phyloP scores from a whole-genome alignment of 2,329 filamentous ascomycete genomes.

The Periconia sp. region DNA sequence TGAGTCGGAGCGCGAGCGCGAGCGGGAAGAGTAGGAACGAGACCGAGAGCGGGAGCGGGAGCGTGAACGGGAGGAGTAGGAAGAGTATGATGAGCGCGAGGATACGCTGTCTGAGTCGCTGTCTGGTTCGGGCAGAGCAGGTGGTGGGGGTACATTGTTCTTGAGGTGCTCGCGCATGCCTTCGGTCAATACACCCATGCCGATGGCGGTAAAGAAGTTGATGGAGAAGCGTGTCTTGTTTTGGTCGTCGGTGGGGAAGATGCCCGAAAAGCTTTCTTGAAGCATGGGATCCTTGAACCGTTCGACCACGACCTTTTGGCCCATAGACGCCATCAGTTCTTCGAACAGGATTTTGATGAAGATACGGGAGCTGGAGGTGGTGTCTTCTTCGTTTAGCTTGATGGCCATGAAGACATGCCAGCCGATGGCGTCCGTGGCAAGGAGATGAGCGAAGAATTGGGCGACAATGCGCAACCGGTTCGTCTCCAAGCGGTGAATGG shows the following conservation, averaged over 20 bases:
- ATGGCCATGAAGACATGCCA: constrained; percentile 88
- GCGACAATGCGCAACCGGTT: constrained; percentile 94
- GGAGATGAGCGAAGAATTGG: constrained; percentile 88
- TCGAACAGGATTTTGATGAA: constrained; percentile 98
- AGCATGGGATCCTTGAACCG: constrained; percentile 75
- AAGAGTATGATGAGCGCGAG: constrained; percentile 36
- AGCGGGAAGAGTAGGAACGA: constrained; percentile 23
- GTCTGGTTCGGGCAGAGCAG: constrained; percentile 53
- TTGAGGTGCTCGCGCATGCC: constrained; percentile 90
- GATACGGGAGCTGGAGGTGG: constrained; percentile 92
- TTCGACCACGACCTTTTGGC: constrained; percentile 75
- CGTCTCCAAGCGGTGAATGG: constrained; percentile 95
- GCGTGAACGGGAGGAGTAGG: constrained; percentile 28
- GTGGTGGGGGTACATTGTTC: constrained; percentile 81
- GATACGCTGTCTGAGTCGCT: constrained; percentile 38
- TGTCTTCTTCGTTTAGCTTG: constrained; percentile 94
- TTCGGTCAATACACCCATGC: constrained; percentile 92
- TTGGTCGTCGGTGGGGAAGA: constrained; percentile 88
- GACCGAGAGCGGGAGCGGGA: constrained; percentile 19
- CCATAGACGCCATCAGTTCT: constrained; percentile 83
- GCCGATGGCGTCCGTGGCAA: constrained; percentile 83
- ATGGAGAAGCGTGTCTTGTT: constrained; percentile 94
- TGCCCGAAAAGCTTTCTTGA: constrained; percentile 74
- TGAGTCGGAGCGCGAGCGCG: constrained; percentile 24
- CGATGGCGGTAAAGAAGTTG: constrained; percentile 99